These are phyloP conservation scores for Leptomonas seymouri DNA, from an alignment of 208 protist species.

Conservation along the genomic window DNA sequence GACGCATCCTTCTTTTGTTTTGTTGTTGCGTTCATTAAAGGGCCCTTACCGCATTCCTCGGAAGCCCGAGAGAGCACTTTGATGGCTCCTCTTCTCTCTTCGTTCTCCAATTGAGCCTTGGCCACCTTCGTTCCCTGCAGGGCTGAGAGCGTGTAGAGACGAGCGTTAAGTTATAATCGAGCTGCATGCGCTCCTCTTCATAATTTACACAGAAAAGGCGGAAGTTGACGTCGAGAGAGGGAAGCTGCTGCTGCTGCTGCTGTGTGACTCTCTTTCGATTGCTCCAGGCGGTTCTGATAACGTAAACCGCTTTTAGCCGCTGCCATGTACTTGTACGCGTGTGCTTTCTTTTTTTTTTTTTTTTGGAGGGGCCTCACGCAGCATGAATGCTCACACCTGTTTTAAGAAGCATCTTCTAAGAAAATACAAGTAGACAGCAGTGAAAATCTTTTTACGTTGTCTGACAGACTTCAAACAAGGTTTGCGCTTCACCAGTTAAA, in stretches of 20 bases:
- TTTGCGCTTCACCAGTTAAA: background rate
- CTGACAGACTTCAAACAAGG: too few species aligned
- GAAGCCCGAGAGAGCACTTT: background rate
- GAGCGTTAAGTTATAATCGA: background rate
- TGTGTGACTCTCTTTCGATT: background rate
- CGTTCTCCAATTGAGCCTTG: too few species aligned
- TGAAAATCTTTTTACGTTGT: too few species aligned
- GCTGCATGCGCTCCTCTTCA: background rate
- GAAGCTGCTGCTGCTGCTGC: background rate
- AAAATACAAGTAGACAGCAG: background rate
- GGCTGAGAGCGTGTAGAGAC: too few species aligned
- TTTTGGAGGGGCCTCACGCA: background rate
- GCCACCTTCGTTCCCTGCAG: too few species aligned
- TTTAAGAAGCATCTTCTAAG: too few species aligned
- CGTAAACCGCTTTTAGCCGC: background rate
- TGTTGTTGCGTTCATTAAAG: background rate
- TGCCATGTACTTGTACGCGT: background rate
- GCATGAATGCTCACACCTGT: too few species aligned
- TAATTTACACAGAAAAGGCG: slow-evolving; percentile 6
- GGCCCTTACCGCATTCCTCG: background rate
- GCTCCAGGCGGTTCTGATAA: background rate
- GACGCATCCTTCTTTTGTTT: background rate
- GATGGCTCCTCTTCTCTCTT: background rate
- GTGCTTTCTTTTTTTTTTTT: slow-evolving; percentile 1
- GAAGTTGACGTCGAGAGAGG: background rate